Evolutionary conservation across 805 yeast genomes (phyloP).

Genomic region (Candida corydali): DNA sequence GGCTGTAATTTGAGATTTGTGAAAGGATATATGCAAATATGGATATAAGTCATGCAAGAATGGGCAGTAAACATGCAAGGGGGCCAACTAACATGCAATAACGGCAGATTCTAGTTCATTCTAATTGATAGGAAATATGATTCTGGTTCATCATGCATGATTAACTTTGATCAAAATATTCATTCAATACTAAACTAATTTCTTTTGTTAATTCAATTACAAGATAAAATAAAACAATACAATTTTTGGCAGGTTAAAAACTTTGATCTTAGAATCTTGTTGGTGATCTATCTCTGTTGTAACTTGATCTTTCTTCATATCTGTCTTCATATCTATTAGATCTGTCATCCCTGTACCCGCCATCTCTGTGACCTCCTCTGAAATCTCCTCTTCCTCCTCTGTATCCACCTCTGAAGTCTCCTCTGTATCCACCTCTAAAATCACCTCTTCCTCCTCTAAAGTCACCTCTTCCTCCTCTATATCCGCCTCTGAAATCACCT

Average conservation of each 20-base stretch:
- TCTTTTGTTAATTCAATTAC: not conserved
- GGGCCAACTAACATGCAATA: too few species aligned
- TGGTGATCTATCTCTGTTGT: constrained; percentile 62
- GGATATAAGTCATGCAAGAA: too few species aligned
- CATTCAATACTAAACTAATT: constrained; percentile 5
- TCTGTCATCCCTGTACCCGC: constrained; percentile 33
- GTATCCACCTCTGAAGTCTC: constrained; percentile 32
- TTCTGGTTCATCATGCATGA: too few species aligned
- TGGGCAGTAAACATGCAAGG: too few species aligned
- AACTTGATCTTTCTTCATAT: constrained; percentile 42
- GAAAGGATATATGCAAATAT: too few species aligned
- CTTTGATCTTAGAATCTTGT: constrained; percentile 50
- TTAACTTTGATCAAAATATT: not conserved
- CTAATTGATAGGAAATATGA: too few species aligned
- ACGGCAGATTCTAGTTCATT: too few species aligned
- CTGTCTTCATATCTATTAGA: constrained; percentile 41
- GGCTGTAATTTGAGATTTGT: too few species aligned
- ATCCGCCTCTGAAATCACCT: constrained; percentile 41
- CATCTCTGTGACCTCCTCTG: constrained; percentile 42
- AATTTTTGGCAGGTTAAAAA: not conserved
- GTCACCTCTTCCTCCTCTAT: constrained; percentile 12
- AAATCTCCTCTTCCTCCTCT: constrained; percentile 33
- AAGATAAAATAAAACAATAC: not conserved
- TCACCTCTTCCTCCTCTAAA: constrained; percentile 45
- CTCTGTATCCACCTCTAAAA: constrained; percentile 47